Evolutionary conservation across 139 green algal genomes (phyloP), one percentile per base, ranked within the genome.

Genomic region (Haematococcus sp.): DNA sequence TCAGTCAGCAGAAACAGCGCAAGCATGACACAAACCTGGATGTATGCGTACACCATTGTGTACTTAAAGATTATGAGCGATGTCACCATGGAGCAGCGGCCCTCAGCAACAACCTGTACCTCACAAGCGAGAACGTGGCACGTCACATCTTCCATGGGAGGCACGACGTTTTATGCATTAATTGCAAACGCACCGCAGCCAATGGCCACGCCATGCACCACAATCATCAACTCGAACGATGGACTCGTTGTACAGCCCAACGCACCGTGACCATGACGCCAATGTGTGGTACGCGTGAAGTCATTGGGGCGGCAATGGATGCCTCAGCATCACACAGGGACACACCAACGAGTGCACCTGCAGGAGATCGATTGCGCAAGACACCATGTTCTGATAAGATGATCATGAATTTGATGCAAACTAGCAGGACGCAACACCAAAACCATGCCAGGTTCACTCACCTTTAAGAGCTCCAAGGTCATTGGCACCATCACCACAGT

Each of bases 401-500:
- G n/a, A n/a, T n/a, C n/a, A n/a, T n/a, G n/a, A n/a, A n/a, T n/a
- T n/a, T n/a, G n/a, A n/a, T n/a, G n/a, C n/a, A n/a, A n/a, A n/a
- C n/a, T n/a, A n/a, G n/a, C n/a, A n/a, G n/a, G n/a, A n/a, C n/a
- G n/a, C n/a, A n/a, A n/a, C n/a, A n/a, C n/a, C n/a, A n/a, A n/a
- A n/a, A n/a, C n/a, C n/a, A n/a, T n/a, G n/a, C n/a, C n/a, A n/a
- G n/a, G n/a, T n/a, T n/a, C n/a, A 51, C 52, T 54, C 52, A 65
- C 68, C 64, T 40, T 75, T 75, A 35, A 83, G 76, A 1, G 76
- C 76, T 22, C 63, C 70, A 22, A 75, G 32, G 64, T 83, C 76
- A 56, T 83, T 83, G 43, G 76, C 70, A 3, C 76, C 76, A 35
- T 83, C 76, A 3, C 76, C 76, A 64, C 70, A 77, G 59, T 75